Conservation (phyloP, 345 rosid species). For the Cardiospermum halicacabum region DNA sequence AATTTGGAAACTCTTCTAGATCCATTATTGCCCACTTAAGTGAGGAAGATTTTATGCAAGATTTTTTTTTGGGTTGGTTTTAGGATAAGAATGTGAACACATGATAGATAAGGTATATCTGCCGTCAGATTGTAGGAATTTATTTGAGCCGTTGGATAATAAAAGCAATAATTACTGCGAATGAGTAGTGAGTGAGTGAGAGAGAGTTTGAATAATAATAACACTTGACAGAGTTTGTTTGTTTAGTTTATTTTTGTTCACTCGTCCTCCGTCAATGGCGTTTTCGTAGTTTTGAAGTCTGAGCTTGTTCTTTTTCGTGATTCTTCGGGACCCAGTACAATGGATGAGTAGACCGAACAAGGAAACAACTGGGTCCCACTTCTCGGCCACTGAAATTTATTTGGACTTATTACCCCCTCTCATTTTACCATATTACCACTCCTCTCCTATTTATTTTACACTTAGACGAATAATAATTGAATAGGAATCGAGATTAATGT, state of each 20-base stretch:
- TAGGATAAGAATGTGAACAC: too few relatives aligned
- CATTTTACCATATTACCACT: not conserved
- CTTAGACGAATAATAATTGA: not conserved
- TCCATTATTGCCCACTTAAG: too few relatives aligned
- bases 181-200: not conserved
- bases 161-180: slow-evolving; percentile 7
- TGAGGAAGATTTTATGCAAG: too few relatives aligned
- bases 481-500: not conserved
- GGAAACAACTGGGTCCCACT: slow-evolving; percentile 15
- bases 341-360: slow-evolving; percentile 15
- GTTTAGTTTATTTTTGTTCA: too few relatives aligned
- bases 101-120: too few relatives aligned
- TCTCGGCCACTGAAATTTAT: slow-evolving; percentile 12
- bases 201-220: slow-evolving; percentile 3
- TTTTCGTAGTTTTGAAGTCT: not conserved
- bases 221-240: slow-evolving; percentile 20
- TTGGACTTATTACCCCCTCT: slow-evolving; percentile 13
- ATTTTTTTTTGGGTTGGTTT: too few relatives aligned
- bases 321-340: slow-evolving; percentile 14
- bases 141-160: too few relatives aligned
- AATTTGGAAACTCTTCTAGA: too few relatives aligned
- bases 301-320: not conserved
- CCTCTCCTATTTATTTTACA: not conserved
- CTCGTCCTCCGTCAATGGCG: slow-evolving; percentile 5
- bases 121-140: too few relatives aligned